phyloP scores from a whole-genome alignment of 495 filamentous ascomycete genomes.

The Aspergillus cavernicola region DNA sequence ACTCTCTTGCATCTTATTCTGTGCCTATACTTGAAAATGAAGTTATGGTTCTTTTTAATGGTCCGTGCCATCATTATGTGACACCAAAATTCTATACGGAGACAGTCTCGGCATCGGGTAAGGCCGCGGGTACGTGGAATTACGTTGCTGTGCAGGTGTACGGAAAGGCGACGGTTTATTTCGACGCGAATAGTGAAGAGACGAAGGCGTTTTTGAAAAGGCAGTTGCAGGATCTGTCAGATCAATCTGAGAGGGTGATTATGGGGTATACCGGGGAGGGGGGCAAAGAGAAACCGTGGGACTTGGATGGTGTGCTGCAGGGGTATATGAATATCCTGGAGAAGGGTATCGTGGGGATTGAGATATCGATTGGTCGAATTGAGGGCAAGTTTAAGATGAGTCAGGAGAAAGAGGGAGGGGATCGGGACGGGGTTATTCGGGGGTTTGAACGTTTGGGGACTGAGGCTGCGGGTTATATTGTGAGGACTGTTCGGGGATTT shows the following conservation, averaged over 20 bases:
- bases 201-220: constrained; percentile 35
- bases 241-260: constrained; percentile 37
- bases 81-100: constrained; percentile 56
- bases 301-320: constrained; percentile 44
- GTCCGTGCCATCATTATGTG: constrained; percentile 49
- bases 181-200: constrained; percentile 26
- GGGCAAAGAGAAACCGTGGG: constrained; percentile 32
- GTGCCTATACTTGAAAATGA: constrained; percentile 18
- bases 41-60: constrained; percentile 50
- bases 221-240: constrained; percentile 44
- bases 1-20: constrained; percentile 24
- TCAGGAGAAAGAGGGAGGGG: constrained; percentile 45
- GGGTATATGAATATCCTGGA: constrained; percentile 44
- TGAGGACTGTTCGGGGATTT: constrained; percentile 37
- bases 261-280: constrained; percentile 42
- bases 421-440: constrained; percentile 43
- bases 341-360: constrained; percentile 51
- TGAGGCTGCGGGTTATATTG: constrained; percentile 36
- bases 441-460: constrained; percentile 42
- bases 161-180: constrained; percentile 43
- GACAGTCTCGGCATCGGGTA: constrained; percentile 50
- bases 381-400: constrained; percentile 57
- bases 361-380: constrained; percentile 42
- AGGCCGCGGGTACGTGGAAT: constrained; percentile 60
- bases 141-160: constrained; percentile 56